Evolutionary conservation across 352 stramenopile genomes (phyloP).

Genomic region (Globisporangium uncinulatum): DNA sequence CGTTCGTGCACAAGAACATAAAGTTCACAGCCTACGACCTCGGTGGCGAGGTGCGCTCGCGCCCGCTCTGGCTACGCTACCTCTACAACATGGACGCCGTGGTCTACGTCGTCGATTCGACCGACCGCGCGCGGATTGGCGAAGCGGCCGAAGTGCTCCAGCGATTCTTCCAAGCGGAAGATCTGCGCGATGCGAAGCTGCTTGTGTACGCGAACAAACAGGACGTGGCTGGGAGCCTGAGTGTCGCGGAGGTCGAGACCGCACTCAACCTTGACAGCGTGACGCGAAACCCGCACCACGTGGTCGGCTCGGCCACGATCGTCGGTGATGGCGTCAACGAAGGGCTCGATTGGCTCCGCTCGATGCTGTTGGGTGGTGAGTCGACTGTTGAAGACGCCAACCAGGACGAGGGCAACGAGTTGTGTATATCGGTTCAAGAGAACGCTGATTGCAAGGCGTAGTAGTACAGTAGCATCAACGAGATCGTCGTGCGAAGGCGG

Average conservation of each 20-base stretch:
- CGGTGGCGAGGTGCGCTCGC: conserved; percentile 35
- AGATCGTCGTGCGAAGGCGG: too few species aligned
- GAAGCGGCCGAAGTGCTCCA: conserved; percentile 41
- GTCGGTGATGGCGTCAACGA: conserved; percentile 32
- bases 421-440: too few species aligned
- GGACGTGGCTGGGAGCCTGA: conserved; percentile 27
- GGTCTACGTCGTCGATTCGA: conserved; percentile 80
- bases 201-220: conserved; percentile 55
- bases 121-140: conserved; percentile 42
- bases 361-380: conserved; percentile 18
- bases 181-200: conserved; percentile 33
- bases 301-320: conserved; percentile 22
- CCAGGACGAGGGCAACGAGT: not conserved
- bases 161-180: conserved; percentile 32
- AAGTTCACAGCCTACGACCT: conserved; percentile 87
- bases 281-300: conserved; percentile 28
- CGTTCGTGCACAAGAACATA: conserved; percentile 58
- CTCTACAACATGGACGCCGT: conserved; percentile 56
- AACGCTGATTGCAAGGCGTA: too few species aligned
- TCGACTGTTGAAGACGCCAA: not conserved
- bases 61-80: conserved; percentile 70
- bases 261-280: conserved; percentile 26
- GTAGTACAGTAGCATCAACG: too few species aligned
- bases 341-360: conserved; percentile 40
- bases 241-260: conserved; percentile 18